Conservation (phyloP, 129 eudicot genomes). For the Oenanthe sinensis region DNA sequence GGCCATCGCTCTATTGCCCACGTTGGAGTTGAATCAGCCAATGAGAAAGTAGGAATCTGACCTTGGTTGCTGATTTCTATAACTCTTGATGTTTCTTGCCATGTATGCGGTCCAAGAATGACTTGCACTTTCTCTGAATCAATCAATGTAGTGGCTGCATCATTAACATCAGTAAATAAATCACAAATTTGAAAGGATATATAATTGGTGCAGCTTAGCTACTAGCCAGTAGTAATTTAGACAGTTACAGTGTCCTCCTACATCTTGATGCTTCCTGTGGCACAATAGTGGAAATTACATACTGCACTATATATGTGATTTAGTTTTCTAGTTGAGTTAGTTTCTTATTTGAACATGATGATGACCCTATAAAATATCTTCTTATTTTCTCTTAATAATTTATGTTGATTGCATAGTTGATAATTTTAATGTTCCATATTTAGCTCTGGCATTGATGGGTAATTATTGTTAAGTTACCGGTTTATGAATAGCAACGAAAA, state of each 20-base stretch:
- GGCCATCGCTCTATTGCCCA: constrained; percentile 33
- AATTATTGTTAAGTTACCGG: too few species aligned
- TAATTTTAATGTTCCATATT: neutral
- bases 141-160: constrained; percentile 46
- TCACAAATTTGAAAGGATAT: neutral
- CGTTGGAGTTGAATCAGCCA: constrained; percentile 37
- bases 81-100: constrained; percentile 36
- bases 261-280: neutral
- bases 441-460: neutral
- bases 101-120: constrained; percentile 49
- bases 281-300: too few species aligned
- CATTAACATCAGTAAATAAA: neutral
- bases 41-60: constrained; percentile 43
- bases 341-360: neutral
- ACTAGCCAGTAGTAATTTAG: neutral
- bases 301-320: neutral
- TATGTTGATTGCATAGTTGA: neutral
- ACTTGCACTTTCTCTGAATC: constrained; percentile 29
- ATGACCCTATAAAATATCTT: neutral
- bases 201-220: neutral
- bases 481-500: neutral
- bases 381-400: too few species aligned
- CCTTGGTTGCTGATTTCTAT: constrained; percentile 27
- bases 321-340: too few species aligned
- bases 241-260: neutral